Conservation (phyloP, 129 eudicot genomes). For the Flaveria sonorensis region DNA sequence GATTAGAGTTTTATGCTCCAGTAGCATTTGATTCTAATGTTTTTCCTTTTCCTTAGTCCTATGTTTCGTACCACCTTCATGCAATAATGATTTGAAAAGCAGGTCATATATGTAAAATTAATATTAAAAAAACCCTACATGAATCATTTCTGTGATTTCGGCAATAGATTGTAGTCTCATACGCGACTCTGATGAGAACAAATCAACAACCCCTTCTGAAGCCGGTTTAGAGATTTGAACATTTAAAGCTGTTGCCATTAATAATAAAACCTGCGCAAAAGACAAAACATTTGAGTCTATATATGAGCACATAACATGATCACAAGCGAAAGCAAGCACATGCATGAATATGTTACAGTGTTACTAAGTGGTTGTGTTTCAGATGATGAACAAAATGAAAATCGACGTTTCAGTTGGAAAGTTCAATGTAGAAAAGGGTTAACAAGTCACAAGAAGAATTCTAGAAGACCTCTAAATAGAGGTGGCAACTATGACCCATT, state of each 20-base stretch:
- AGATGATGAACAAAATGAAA: background rate
- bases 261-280: conserved; percentile 67
- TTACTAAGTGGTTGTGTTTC: background rate
- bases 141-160: conserved; percentile 97
- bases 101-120: background rate
- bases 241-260: conserved; percentile 88
- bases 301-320: conserved; percentile 16
- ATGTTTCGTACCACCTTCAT: no score
- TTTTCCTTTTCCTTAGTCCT: no score
- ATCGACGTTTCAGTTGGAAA: background rate
- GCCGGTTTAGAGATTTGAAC: conserved; percentile 42
- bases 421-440: background rate
- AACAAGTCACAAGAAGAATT: background rate
- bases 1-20: no score
- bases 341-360: background rate
- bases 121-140: conserved; percentile 50
- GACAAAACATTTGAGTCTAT: conserved; percentile 9
- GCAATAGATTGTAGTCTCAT: conserved; percentile 79
- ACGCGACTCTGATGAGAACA: conserved; percentile 61
- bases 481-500: background rate
- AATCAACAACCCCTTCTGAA: conserved; percentile 47
- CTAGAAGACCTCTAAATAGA: background rate
- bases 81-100: no score
- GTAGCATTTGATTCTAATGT: no score
- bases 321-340: background rate